Evolutionary conservation across 1,284 basidiomycete genomes (phyloP).

Genomic region (Sparassis latifolia): DNA sequence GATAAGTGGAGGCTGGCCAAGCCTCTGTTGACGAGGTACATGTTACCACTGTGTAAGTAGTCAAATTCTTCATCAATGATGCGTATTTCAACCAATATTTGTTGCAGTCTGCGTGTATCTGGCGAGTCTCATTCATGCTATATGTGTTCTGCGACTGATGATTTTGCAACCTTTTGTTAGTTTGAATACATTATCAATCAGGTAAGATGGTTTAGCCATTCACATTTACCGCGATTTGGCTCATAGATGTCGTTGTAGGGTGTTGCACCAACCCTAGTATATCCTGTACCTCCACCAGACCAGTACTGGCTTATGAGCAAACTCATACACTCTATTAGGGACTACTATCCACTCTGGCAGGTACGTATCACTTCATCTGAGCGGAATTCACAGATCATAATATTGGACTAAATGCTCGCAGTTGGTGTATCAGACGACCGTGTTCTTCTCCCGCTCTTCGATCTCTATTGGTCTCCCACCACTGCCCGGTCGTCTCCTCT

Average conservation of each 20-base stretch:
- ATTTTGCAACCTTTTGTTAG: slow-evolving; percentile 30
- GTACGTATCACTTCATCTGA: slow-evolving; percentile 29
- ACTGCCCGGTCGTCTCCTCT: slow-evolving; percentile 65
- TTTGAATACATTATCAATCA: slow-evolving; percentile 94
- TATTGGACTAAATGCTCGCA: slow-evolving; percentile 20
- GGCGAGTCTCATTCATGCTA: slow-evolving; percentile 34
- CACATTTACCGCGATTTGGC: background rate
- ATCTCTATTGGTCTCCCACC: slow-evolving; percentile 85
- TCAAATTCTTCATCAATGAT: background rate
- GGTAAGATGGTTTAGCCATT: slow-evolving; percentile 31
- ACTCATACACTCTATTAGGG: slow-evolving; percentile 80
- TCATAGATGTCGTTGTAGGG: slow-evolving; percentile 40
- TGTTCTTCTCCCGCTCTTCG: slow-evolving; percentile 92
- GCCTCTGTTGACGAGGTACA: slow-evolving; percentile 72
- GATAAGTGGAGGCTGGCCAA: slow-evolving; percentile 76
- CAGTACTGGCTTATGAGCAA: slow-evolving; percentile 58
- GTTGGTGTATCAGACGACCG: slow-evolving; percentile 87
- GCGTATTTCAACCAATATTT: background rate
- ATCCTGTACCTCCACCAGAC: slow-evolving; percentile 69
- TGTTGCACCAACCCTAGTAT: slow-evolving; percentile 86
- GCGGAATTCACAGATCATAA: background rate
- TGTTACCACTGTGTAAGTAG: slow-evolving; percentile 72
- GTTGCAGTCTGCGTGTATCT: slow-evolving; percentile 67
- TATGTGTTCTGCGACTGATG: background rate
- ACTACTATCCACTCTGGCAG: slow-evolving; percentile 96